Conservation (phyloP, 192 early-diverging fungal species). For the Chytriomyces sp. region DNA sequence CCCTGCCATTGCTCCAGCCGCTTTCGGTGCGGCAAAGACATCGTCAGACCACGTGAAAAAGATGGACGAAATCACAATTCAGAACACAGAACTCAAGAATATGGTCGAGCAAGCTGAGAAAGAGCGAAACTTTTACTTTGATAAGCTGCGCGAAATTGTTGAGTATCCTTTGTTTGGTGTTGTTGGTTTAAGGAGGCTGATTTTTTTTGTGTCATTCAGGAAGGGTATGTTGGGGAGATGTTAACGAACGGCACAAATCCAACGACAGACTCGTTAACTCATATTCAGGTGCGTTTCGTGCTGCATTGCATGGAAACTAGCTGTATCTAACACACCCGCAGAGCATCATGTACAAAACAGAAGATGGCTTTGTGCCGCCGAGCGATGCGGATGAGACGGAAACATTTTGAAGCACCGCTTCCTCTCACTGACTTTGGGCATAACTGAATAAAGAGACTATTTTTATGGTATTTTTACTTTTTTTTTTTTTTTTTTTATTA, state of each 20-base stretch:
- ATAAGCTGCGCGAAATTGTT: conserved; percentile 93
- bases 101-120: conserved; percentile 91
- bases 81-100: conserved; percentile 79
- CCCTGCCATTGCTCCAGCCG: conserved; percentile 11
- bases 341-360: conserved; percentile 85
- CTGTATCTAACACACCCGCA: conserved; percentile 41
- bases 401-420: conserved; percentile 5
- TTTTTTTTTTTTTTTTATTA: no score
- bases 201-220: background rate
- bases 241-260: background rate
- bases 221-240: background rate
- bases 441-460: no score
- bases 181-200: background rate
- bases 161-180: background rate
- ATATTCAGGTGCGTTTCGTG: conserved; percentile 67
- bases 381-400: conserved; percentile 41
- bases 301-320: no score
- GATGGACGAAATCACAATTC: conserved; percentile 75
- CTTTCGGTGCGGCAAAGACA: conserved; percentile 15
- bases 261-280: conserved; percentile 24
- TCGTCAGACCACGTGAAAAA: conserved; percentile 61
- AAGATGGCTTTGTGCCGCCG: conserved; percentile 85
- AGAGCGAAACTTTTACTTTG: conserved; percentile 97
- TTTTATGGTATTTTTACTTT: no score
- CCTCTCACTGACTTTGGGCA: no score